phyloP scores from a whole-genome alignment of 192 early-diverging fungal species.

The Dispira simplex region DNA sequence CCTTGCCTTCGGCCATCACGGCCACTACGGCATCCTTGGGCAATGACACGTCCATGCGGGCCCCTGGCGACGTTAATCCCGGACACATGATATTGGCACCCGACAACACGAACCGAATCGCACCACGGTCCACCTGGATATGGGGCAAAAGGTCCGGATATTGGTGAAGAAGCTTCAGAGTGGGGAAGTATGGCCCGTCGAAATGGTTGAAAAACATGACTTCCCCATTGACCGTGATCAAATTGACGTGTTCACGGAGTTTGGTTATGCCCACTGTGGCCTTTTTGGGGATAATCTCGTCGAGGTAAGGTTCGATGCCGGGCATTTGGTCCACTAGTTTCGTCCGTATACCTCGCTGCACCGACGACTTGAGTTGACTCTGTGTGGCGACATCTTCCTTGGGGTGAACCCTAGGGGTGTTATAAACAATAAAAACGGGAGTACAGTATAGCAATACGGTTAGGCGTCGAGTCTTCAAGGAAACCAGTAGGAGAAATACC shows the following conservation, averaged over 20 bases:
- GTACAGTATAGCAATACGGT: too few relatives aligned
- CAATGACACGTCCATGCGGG: slow-evolving; percentile 51
- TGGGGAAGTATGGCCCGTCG: slow-evolving; percentile 82
- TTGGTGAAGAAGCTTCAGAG: slow-evolving; percentile 75
- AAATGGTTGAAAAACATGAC: slow-evolving; percentile 93
- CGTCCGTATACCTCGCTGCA: slow-evolving; percentile 66
- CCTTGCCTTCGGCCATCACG: slow-evolving; percentile 91
- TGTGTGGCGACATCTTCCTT: slow-evolving; percentile 67
- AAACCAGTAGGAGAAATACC: too few relatives aligned
- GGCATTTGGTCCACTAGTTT: slow-evolving; percentile 85
- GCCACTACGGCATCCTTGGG: slow-evolving; percentile 63
- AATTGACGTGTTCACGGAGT: slow-evolving; percentile 77
- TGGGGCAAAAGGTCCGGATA: slow-evolving; percentile 85
- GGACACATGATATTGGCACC: slow-evolving; percentile 99
- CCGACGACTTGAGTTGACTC: slow-evolving; percentile 82
- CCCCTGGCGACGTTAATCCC: slow-evolving; percentile 89
- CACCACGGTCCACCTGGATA: slow-evolving; percentile 89
- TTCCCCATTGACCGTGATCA: slow-evolving; percentile 69
- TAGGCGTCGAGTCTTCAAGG: too few relatives aligned
- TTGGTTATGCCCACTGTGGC: slow-evolving; percentile 67
- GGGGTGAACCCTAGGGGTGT: slow-evolving; percentile 39
- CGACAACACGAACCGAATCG: slow-evolving; percentile 94
- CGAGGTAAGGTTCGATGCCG: slow-evolving; percentile 64
- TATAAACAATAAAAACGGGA: too few relatives aligned
- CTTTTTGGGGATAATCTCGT: slow-evolving; percentile 97